Percentiles rank a stretch among this genome's conserved stretches.
These are phyloP conservation scores for Phyllosticta ampelicida DNA, from an alignment of 2,329 filamentous ascomycete genomes.

Conservation along the genomic window DNA sequence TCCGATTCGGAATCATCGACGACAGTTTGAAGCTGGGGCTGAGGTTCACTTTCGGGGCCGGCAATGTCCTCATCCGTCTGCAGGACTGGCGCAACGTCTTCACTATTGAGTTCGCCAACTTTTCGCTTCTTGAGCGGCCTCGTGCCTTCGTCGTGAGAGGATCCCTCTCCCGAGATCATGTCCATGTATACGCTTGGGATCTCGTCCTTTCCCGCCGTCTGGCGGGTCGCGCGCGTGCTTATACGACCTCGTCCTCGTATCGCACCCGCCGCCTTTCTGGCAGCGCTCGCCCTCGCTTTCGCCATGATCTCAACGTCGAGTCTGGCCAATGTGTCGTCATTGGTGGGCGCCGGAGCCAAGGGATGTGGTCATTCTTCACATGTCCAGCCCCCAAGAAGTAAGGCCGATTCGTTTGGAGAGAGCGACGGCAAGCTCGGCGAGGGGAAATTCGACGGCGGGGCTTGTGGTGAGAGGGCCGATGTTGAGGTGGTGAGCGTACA, in stretches of 20 bases:
- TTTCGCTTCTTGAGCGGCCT: conserved; percentile 27
- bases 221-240: background rate
- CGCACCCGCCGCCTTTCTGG: background rate
- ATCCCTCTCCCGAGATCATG: conserved; percentile 33
- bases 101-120: background rate
- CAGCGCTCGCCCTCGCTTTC: conserved; percentile 1
- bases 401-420: background rate
- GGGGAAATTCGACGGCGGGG: background rate
- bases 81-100: background rate
- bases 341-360: background rate
- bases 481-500: background rate
- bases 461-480: background rate
- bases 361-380: background rate
- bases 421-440: background rate
- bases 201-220: conserved; percentile 12
- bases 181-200: conserved; percentile 36
- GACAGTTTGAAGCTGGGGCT: conserved; percentile 28
- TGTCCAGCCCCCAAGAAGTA: background rate
- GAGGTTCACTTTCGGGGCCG: conserved; percentile 11
- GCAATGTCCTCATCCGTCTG: background rate
- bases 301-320: background rate
- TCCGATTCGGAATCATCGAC: conserved; percentile 41
- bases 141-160: conserved; percentile 22
- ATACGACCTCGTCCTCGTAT: background rate
- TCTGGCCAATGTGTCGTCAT: background rate